phyloP scores from a whole-genome alignment of 352 stramenopile species.

The Peronospora belbahrii region DNA sequence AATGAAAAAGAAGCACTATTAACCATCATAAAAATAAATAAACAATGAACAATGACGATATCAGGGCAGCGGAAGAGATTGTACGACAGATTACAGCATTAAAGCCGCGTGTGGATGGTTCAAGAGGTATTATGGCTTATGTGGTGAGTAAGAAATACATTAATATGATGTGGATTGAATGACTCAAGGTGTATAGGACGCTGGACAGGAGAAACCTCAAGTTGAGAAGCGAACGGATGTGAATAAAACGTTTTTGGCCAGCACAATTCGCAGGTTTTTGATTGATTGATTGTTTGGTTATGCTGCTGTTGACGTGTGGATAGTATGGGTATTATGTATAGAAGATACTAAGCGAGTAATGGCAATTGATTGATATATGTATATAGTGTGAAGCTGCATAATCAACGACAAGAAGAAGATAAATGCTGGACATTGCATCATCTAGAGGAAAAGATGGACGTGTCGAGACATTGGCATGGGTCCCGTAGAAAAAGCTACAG shows the following conservation, averaged over 20 bases:
- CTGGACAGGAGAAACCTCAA: conserved; percentile 15
- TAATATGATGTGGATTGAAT: background rate
- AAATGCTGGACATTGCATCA: conserved; percentile 47
- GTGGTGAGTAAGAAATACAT: conserved; percentile 15
- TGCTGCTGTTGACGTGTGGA: background rate
- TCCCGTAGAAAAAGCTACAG: conserved; percentile 12
- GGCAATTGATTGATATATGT: background rate
- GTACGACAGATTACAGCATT: conserved; percentile 32
- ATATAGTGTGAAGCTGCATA: conserved; percentile 51
- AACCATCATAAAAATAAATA: too few species aligned
- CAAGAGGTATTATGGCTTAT: conserved; percentile 43
- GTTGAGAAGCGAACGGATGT: conserved; percentile 37
- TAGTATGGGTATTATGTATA: too few species aligned
- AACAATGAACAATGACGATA: conserved; percentile 20
- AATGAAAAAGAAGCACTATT: background rate
- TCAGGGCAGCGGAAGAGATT: conserved; percentile 30
- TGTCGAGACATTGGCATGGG: conserved; percentile 9
- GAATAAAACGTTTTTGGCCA: conserved; percentile 60
- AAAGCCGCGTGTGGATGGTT: conserved; percentile 24
- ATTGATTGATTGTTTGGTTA: too few species aligned
- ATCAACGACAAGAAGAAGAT: conserved; percentile 55
- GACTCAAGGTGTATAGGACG: background rate
- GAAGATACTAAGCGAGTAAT: too few species aligned
- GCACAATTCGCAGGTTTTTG: conserved; percentile 61
- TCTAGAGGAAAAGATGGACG: conserved; percentile 32